Evolutionary conservation across 192 early-diverging fungal species (phyloP), one percentile per base, ranked within the genome.

Genomic region (Fimicolochytrium jonesii): DNA sequence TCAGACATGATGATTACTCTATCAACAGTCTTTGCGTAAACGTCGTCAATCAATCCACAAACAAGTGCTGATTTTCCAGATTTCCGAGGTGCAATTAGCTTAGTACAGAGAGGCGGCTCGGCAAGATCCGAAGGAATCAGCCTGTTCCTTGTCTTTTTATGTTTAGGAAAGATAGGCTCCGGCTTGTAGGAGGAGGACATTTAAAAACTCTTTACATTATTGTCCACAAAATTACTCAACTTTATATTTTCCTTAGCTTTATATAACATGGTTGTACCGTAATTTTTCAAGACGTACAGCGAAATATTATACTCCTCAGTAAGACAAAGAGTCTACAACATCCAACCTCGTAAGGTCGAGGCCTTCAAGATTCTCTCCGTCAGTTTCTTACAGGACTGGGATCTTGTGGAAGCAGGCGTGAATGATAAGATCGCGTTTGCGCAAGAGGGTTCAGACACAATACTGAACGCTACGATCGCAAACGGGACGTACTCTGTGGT

Each of bases 391-490:
- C 64, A 66, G 42, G 64, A 66, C 34, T 47, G 25, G 11, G 64
- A 66, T 23, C 9, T 66, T 10, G 55, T 66, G 0, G 13, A 43
- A 2, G 3, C 23, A 4, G 31, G 47, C 4, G 11, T 10, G 26
- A 66, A 66, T 26, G 45, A 66, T 34, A 15, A 11, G 26, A 58
- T 66, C 29, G 33, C 20, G 9, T 66, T 66, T 46, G 64, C 39
- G 18, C 54, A 66, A 39, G 64, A 56, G 9, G 62, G 62, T 4
- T 20, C 17, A 10, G 13, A 33, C 49, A 56, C 17, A n/a, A 57
- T 66, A 41, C n/a, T 33, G 11, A 57, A 28, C 7, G 64, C 64
- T 25, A 49, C 22, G 18, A 58, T 66, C 26, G 44, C 64, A 6
- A n/a, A 9, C 4, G 62, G 62, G 25, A 55, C 46, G 35, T 64